Evolutionary conservation across 2,329 filamentous ascomycete genomes (phyloP).

Genomic region (Stylonectria norvegica): DNA sequence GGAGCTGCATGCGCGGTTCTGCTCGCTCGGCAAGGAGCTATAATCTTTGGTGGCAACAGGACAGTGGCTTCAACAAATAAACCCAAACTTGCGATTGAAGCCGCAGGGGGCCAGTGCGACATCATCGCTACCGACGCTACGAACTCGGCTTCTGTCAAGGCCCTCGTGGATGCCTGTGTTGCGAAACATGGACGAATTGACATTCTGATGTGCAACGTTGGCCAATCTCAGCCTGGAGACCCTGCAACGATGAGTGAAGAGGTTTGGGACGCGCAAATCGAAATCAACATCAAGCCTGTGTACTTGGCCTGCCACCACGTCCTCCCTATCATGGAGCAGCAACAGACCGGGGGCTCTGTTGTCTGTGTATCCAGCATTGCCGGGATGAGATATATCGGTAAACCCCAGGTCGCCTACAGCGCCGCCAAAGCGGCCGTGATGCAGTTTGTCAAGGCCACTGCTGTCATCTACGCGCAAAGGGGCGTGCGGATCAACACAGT

Average conservation of each 20-base stretch:
- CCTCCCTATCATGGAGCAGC: constrained; percentile 52
- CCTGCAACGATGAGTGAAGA: constrained; percentile 47
- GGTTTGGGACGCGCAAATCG: constrained; percentile 50
- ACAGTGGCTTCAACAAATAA: constrained; percentile 38
- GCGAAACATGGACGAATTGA: constrained; percentile 54
- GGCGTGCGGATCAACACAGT: constrained; percentile 52
- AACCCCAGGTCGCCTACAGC: constrained; percentile 52
- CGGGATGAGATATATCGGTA: constrained; percentile 47
- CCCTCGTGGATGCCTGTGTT: constrained; percentile 50
- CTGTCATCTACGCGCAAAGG: constrained; percentile 46
- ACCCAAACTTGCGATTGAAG: constrained; percentile 38
- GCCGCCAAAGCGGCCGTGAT: constrained; percentile 50
- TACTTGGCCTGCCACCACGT: constrained; percentile 52
- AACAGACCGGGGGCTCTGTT: constrained; percentile 38
- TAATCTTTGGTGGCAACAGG: constrained; percentile 49
- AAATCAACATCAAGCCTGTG: constrained; percentile 54
- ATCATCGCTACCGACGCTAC: constrained; percentile 51
- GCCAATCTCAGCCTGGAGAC: constrained; percentile 50
- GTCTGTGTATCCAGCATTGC: constrained; percentile 51
- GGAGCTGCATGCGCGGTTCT: constrained; percentile 47
- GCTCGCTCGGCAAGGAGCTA: constrained; percentile 46
- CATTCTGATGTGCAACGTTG: constrained; percentile 60
- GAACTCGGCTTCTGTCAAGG: constrained; percentile 47
- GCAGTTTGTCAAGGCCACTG: constrained; percentile 48
- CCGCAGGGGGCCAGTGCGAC: constrained; percentile 33